These are phyloP conservation scores for Davidsoniella eucalypti DNA, from an alignment of 2,329 filamentous ascomycete genomes.

Conservation along the genomic window DNA sequence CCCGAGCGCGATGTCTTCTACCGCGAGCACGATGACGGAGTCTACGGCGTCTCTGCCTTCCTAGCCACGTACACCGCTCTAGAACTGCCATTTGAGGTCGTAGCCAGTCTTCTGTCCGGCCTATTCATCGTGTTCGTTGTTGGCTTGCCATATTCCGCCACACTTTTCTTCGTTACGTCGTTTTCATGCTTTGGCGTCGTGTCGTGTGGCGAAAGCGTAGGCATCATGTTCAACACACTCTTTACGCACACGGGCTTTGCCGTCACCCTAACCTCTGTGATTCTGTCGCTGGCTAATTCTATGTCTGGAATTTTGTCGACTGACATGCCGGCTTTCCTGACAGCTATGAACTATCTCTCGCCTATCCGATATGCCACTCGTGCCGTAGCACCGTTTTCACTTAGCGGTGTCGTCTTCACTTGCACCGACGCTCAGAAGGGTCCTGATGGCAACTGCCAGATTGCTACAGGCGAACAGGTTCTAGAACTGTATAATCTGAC, in stretches of 20 bases:
- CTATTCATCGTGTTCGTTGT: conserved; percentile 47
- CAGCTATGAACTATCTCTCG: conserved; percentile 53
- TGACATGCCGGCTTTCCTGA: conserved; percentile 47
- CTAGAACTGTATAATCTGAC: conserved; percentile 51
- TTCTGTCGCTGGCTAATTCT: conserved; percentile 53
- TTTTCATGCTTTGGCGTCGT: conserved; percentile 60
- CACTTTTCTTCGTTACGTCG: conserved; percentile 49
- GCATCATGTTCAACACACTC: conserved; percentile 67
- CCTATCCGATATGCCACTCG: conserved; percentile 55
- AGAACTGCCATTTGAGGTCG: conserved; percentile 55
- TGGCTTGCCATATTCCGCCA: conserved; percentile 43
- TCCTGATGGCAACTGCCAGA: conserved; percentile 43
- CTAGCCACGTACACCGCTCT: conserved; percentile 52
- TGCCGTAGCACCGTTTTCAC: conserved; percentile 48
- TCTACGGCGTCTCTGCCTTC: conserved; percentile 57
- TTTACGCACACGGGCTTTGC: conserved; percentile 61
- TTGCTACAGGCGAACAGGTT: conserved; percentile 50
- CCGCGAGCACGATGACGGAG: conserved; percentile 55
- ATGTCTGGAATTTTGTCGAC: conserved; percentile 59
- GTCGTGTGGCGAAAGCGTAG: conserved; percentile 56
- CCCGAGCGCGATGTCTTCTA: conserved; percentile 61
- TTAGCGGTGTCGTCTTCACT: conserved; percentile 44
- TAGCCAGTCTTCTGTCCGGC: conserved; percentile 48
- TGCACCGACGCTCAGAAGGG: conserved; percentile 45
- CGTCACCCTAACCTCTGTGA: conserved; percentile 52